Conservation (phyloP, 129 eudicot species). For the Flaveria bidentis region DNA sequence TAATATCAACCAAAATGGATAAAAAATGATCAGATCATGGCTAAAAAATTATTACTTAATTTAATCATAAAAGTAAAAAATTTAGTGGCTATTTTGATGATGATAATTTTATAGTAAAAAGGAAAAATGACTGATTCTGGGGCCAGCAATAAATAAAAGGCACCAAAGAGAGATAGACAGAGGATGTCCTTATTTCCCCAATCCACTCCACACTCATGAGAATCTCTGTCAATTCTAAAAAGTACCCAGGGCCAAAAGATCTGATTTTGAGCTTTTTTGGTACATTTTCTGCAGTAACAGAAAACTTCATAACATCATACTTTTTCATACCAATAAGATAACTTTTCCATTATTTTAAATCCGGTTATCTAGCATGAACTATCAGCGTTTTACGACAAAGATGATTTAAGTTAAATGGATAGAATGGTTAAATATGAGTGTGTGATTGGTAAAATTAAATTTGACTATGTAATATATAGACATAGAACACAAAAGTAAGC, state of each 20-base stretch:
- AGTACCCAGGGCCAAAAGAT: not conserved
- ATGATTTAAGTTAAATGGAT: not conserved
- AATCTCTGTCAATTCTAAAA: slow-evolving; percentile 32
- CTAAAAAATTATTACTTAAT: no score
- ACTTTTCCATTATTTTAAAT: not conserved
- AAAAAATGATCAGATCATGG: not conserved
- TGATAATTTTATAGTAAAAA: not conserved
- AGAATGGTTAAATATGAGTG: not conserved
- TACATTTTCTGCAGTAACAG: slow-evolving; percentile 24
- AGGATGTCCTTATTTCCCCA: slow-evolving; percentile 22
- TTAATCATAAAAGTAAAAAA: no score
- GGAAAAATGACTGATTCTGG: slow-evolving; percentile 8
- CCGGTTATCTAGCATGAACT: not conserved
- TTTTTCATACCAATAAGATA: not conserved
- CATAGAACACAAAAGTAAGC: slow-evolving; percentile 21
- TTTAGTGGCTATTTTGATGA: not conserved
- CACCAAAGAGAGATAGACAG: slow-evolving; percentile 41
- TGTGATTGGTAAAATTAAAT: not conserved
- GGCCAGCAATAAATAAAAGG: slow-evolving; percentile 31
- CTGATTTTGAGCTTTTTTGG: slow-evolving; percentile 22
- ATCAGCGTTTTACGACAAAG: not conserved
- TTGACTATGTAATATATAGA: slow-evolving; percentile 1
- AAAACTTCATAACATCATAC: slow-evolving; percentile 13
- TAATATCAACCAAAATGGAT: not conserved
- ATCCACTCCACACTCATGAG: slow-evolving; percentile 32